A percentile compares a stretch with the other conserved stretches of the same genome.
These are phyloP conservation scores for Metschnikowia similis DNA, from an alignment of 805 yeast species.

Conservation along the genomic window DNA sequence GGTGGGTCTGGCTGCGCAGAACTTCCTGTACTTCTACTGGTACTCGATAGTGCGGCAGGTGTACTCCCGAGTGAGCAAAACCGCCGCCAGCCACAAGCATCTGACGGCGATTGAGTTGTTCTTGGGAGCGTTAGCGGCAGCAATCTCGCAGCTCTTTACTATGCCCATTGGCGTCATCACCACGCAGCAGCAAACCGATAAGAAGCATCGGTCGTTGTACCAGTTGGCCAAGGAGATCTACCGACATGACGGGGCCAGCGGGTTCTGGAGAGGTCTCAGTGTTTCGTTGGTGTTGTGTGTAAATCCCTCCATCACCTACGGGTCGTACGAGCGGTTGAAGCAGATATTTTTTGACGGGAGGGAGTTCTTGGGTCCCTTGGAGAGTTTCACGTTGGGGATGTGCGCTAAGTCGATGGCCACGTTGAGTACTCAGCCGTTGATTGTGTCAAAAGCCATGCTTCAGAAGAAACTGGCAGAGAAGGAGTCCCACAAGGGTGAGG, in stretches of 20 bases:
- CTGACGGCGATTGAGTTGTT: slow-evolving; percentile 64
- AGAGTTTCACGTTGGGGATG: slow-evolving; percentile 73
- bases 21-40: slow-evolving; percentile 85
- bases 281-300: slow-evolving; percentile 73
- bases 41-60: slow-evolving; percentile 64
- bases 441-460: slow-evolving; percentile 77
- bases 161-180: slow-evolving; percentile 78
- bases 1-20: slow-evolving; percentile 69
- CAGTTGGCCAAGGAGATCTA: slow-evolving; percentile 45
- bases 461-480: slow-evolving; percentile 42
- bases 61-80: slow-evolving; percentile 40
- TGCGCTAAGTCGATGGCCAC: slow-evolving; percentile 78
- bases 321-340: slow-evolving; percentile 68
- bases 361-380: slow-evolving; percentile 50
- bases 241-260: slow-evolving; percentile 60
- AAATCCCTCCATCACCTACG: slow-evolving; percentile 85
- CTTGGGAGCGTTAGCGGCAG: slow-evolving; percentile 79
- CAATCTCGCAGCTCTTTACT: slow-evolving; percentile 73
- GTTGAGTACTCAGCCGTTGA: slow-evolving; percentile 75
- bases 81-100: slow-evolving; percentile 34
- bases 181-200: slow-evolving; percentile 53
- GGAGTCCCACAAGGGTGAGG: slow-evolving; percentile 10
- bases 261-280: slow-evolving; percentile 81
- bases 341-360: slow-evolving; percentile 42
- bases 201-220: slow-evolving; percentile 28